Base-by-base conservation (phyloP, 345 rosid species). In the Iberis pinnata region DNA sequence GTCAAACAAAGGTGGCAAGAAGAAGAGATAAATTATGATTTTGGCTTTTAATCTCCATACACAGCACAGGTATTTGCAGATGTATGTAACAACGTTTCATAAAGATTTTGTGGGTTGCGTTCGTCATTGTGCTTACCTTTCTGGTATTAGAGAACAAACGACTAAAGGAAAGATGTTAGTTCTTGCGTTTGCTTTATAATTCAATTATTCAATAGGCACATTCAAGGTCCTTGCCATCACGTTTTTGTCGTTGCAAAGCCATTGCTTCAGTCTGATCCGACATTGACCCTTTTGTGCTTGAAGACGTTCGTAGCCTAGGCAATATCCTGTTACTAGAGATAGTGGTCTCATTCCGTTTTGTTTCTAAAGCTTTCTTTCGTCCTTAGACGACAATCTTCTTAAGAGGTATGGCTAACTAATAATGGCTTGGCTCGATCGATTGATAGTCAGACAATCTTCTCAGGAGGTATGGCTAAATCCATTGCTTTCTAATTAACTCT, bases 321-420 rank as follows among this genome's bases (percentile, higher is more conserved):
- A 36, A 87, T 76, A 57, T 84, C 98, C 98, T 86, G 67, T 22
- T n/a, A n/a, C n/a, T n/a, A n/a, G n/a, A n/a, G n/a, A n/a, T n/a
- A n/a, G n/a, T n/a, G n/a, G n/a, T n/a, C n/a, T n/a, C n/a, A n/a
- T n/a, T n/a, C n/a, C n/a, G n/a, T n/a, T n/a, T n/a, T n/a, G n/a
- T n/a, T n/a, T n/a, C n/a, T n/a, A n/a, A n/a, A n/a, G n/a, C n/a
- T n/a, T n/a, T n/a, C n/a, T n/a, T n/a, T n/a, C n/a, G n/a, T n/a
- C n/a, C n/a, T n/a, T n/a, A n/a, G n/a, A n/a, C n/a, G n/a, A n/a
- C n/a, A n/a, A n/a, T n/a, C n/a, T n/a, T n/a, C n/a, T n/a, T n/a
- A n/a, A n/a, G n/a, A n/a, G n/a, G n/a, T n/a, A n/a, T n/a, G n/a
- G n/a, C n/a, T n/a, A n/a, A n/a, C n/a, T n/a, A n/a, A n/a, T n/a